Evolutionary conservation across 495 filamentous ascomycete genomes (phyloP).

Genomic region (Xylaria venustula): DNA sequence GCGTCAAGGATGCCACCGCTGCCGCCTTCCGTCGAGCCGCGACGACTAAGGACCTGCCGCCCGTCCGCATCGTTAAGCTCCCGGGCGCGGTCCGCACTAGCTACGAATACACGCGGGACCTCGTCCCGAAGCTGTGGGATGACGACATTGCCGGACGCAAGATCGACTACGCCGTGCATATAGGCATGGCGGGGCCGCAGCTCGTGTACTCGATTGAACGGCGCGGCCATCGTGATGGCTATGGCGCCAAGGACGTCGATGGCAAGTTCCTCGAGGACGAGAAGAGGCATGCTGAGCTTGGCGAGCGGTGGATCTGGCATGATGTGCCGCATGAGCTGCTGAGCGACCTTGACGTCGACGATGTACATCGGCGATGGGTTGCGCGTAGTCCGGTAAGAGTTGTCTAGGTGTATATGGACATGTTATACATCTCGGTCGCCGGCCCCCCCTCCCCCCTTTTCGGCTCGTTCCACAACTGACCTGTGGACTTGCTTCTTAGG

Average conservation of each 20-base stretch:
- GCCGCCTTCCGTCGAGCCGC: conserved; percentile 14
- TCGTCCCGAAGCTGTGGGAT: conserved; percentile 63
- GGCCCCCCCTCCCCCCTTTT: neutral
- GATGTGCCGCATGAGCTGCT: conserved; percentile 38
- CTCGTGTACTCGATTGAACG: conserved; percentile 68
- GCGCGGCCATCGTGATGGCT: conserved; percentile 72
- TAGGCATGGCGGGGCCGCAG: conserved; percentile 76
- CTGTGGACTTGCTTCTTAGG: conserved; percentile 7
- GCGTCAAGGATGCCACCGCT: conserved; percentile 29
- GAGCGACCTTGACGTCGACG: conserved; percentile 51
- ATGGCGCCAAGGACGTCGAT: conserved; percentile 66
- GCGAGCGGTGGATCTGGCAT: conserved; percentile 45
- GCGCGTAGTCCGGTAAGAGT: conserved; percentile 36
- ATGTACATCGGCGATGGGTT: conserved; percentile 58
- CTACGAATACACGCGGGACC: conserved; percentile 61
- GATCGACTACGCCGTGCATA: conserved; percentile 69
- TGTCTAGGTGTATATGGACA: too few relatives aligned
- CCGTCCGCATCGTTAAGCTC: conserved; percentile 64
- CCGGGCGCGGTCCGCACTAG: conserved; percentile 65
- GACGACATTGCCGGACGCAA: conserved; percentile 26
- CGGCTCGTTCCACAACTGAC: conserved; percentile 1
- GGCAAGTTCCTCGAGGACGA: conserved; percentile 55
- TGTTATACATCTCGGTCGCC: neutral
- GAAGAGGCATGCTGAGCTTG: conserved; percentile 34
- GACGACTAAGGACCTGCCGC: conserved; percentile 32